Base-by-base conservation (phyloP, 179 eudicot genomes). In the Patellifolia procumbens region DNA sequence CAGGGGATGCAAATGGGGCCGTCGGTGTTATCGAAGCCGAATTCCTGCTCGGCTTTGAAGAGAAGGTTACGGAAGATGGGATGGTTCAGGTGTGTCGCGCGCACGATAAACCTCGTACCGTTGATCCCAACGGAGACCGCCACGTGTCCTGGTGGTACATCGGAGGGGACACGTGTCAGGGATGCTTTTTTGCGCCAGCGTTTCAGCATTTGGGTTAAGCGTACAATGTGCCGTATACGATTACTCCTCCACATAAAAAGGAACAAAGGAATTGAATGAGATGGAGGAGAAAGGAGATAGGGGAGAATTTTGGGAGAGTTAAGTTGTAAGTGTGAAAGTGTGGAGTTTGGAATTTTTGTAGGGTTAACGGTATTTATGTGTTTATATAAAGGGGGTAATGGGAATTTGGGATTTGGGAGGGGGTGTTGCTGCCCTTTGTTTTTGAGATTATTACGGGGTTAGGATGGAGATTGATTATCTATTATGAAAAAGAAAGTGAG, bases 81-180 rank as follows among this genome's bases (percentile, higher is more conserved):
- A 65, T 92, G 95, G 78, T 89, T 92, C 67, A 92, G 85, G 81
- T 88, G 75, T 69, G 88, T 71, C 69, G 89, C 86, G 19, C 85
- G 87, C 1, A 92, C 86, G n/a, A 89, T 72, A 39, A 87, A 90
- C 53, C 97, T 81, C 69, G 73, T 74, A 10, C 79, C 42, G 5
- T 64, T 66, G 62, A 31, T 60, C 9, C 97, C 97, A 1, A 92
- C 97, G 67, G 37, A 63, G 63, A 92, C 77, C 59, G 93, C 97
- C 78, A 92, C 91, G 88, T 92, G 92, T 78, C 95, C 97, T 0
- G 91, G 84, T 16, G 95, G 97, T 0, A 92, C 95, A 48, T 92
- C 95, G 28, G 85, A 58, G 73, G 91, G 91, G 5, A 83, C 78
- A 0, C 65, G 42, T 2, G 63, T 29, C 37, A 82, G 59, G 70